Base-by-base conservation (phyloP, 192 early-diverging fungal genomes). In the Backusella australiensis region DNA sequence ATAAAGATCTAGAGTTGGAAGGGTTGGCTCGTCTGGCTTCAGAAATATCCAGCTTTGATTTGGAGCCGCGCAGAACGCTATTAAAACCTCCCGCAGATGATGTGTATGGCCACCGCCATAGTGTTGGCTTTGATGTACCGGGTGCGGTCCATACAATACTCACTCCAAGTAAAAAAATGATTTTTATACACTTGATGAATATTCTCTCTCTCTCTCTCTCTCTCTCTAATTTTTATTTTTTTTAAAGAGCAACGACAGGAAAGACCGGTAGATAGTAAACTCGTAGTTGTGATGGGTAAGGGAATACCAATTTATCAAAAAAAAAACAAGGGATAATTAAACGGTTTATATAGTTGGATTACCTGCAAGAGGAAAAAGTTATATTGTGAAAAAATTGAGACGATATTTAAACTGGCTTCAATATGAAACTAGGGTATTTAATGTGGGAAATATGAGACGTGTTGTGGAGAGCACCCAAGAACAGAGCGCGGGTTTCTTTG, bases 311-410 rank as follows among this genome's bases (percentile, higher is more conserved):
- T 23, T 12, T 42, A 15, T 17, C 63, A 3, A 3, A 66, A 46
- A 3, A 3, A 66, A 46, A 46, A 12, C 32, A 32, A 32, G 32
- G 59, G 35, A 77, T 1, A 52, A 29, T 68, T 38, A 38, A 39
- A 6, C 34, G 71, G 19, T n/a, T 36, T 38, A 23, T 38, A 23
- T 83, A 92, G 93, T 96, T 29, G 98, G 98, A 5, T 81, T 98
- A 46, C 98, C 98, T 34, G 98, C 97, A 4, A 85, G 97, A 65
- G 98, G 98, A 32, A 99, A 99, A 83, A 89, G 88, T 87, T 96
- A 98, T 77, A 92, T 99, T 74, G 95, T 95, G 81, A 98, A 98
- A 76, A 99, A 99, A 78, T 88, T 99, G 26, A 90, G 91, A 78
- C 91, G 96, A 56, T 99, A 96, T 86, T 83, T 94, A 82, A 92